These are phyloP conservation scores for Coniochaeta hoffmannii DNA, from an alignment of 2,329 filamentous ascomycete genomes.

Conservation along the genomic window DNA sequence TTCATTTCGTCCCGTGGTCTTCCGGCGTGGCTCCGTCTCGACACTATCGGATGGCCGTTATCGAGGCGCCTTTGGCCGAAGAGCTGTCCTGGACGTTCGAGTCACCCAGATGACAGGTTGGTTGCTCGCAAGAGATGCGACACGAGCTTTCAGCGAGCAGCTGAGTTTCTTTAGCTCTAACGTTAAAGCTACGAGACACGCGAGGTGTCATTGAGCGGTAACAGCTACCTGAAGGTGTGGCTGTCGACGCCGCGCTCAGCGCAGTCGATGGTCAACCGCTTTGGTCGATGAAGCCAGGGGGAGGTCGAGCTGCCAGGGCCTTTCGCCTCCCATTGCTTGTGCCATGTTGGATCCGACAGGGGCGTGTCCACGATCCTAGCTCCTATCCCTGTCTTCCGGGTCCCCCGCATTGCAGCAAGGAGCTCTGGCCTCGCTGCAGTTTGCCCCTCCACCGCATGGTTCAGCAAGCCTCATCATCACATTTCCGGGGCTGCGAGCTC, in stretches of 20 bases:
- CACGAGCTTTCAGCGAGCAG: not conserved
- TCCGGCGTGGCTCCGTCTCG: not conserved
- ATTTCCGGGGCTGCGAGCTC: conserved; percentile 5
- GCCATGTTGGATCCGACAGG: not conserved
- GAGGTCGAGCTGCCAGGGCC: not conserved
- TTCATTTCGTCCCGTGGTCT: conserved; percentile 25
- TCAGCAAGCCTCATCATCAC: conserved; percentile 12
- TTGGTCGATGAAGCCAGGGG: not conserved
- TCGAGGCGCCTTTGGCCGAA: not conserved
- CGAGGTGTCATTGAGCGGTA: not conserved
- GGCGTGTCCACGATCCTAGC: not conserved
- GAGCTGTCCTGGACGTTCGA: not conserved
- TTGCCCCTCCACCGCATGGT: not conserved
- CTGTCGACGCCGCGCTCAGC: not conserved
- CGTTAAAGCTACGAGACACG: not conserved
- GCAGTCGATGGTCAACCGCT: not conserved
- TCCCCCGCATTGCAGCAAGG: conserved; percentile 15
- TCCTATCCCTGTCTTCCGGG: conserved; percentile 6
- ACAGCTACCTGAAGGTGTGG: not conserved
- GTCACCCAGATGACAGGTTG: not conserved
- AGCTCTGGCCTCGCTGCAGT: conserved; percentile 12
- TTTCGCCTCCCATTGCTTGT: not conserved
- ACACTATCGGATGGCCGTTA: not conserved
- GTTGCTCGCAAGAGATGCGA: not conserved
- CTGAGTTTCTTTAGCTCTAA: not conserved